Base-by-base conservation (phyloP, 2,329 filamentous ascomycete genomes). In the Trichoderma guizhouense region DNA sequence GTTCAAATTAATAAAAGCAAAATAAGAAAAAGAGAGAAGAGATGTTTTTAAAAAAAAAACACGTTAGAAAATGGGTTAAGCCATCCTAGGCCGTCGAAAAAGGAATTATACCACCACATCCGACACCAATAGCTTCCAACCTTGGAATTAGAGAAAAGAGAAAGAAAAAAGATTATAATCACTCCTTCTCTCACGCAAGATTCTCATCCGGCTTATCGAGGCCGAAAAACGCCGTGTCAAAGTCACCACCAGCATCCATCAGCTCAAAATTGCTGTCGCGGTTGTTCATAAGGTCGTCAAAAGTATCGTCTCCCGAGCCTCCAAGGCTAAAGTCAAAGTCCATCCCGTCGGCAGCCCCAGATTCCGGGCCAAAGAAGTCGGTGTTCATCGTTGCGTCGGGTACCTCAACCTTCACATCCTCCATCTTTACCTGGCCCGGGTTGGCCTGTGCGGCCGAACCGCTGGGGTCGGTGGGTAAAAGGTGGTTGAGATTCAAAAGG, bases 201-300 rank as follows among this genome's bases (percentile, higher is more conserved):
- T 72, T 51, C 21, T 74, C 75, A 21, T 78, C 74, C 4, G 75
- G 65, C 51, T 77, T 75, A 43, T 80, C 78, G 3, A 85, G 77
- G 7, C 80, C 82, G 74, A 87, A 87, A 72, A 83, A 87, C 3
- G 81, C 79, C 26, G 83, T 79, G 72, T 88, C 85, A 71, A 85
- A 86, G 62, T 85, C 83, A 5, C 71, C 71, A 8, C 81, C 83
- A 74, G 84, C 83, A 68, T 82, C 82, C 75, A 84, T 80, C 66
- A 76, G 70, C 55, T 84, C 82, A 72, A 83, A 83, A 8, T 76
- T 82, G 72, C 80, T 81, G 66, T 81, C 80, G 24, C 84, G 85
- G 73, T 78, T 79, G 63, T 79, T 79, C 76, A 84, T 88, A 72
- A 88, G 78, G 72, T 87, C 84, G 72, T 88, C 84, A 73, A 88